Base-by-base conservation (phyloP, 306 rosid species). In the Bauhinia variegata region DNA sequence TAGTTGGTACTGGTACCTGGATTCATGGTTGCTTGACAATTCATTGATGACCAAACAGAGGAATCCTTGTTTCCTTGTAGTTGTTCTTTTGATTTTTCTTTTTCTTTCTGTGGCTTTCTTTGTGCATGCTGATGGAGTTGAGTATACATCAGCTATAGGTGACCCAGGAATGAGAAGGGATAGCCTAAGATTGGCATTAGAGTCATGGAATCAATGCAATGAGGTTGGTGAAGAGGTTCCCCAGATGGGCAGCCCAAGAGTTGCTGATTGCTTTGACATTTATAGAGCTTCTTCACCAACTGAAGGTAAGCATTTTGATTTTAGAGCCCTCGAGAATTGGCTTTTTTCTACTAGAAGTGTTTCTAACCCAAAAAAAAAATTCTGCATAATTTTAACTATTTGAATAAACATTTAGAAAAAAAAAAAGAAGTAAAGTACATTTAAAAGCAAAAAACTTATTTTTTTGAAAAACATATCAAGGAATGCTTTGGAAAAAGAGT, bases 131-230 rank as follows among this genome's bases (percentile, higher is more conserved):
- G 11, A 5, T 47, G 72, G 19, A 56, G 60, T 17, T 0, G 41
- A 58, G 43, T 60, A 76, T 51, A 55, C 67, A 41, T 82, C 89
- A 18, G 89, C 81, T 1, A 69, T 85, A 1, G 89, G 89, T 0
- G 89, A 85, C 70, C 80, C 89, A 10, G 87, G 82, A 36, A 81
- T 81, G 82, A 70, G 51, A 81, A 72, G 89, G 23, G 86, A 84
- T 66, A 54, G 59, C 41, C 80, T 84, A 9, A 66, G 89, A 42
- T 60, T 84, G 55, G 86, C 89, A 4, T 78, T 84, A 63, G 89
- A 85, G 58, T 79, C 89, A 34, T 85, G 89, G 90, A 85, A 85
- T 39, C 90, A 85, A 42, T 85, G 90, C 85, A 85, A 85, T 68
- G 87, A 82, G 57, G 89, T 82, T 54, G 89, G 89, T 34, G 83